phyloP scores from a whole-genome alignment of 371 early-diverging fungal species.

The Apophysomyces variabilis region DNA sequence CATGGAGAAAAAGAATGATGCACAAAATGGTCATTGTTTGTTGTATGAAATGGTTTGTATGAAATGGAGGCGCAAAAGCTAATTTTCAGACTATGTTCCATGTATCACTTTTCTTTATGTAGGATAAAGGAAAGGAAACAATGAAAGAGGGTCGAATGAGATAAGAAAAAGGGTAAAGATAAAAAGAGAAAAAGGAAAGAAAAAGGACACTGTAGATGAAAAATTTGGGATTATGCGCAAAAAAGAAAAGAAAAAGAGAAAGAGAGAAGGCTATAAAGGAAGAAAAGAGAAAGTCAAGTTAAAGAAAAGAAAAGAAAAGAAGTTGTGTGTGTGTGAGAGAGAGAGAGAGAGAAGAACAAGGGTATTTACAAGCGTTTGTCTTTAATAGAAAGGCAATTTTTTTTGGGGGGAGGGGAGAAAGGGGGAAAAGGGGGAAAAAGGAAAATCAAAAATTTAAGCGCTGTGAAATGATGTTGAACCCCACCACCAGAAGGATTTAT shows the following conservation, averaged over 20 bases:
- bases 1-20: no score
- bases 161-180: not conserved
- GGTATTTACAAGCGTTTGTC: slow-evolving; percentile 8
- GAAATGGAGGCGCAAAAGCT: not conserved
- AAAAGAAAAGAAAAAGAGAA: slow-evolving; percentile 11
- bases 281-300: not conserved
- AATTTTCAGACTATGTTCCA: not conserved
- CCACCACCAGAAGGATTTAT: slow-evolving; percentile 51
- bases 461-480: slow-evolving; percentile 24
- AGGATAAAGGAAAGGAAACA: not conserved
- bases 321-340: not conserved
- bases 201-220: not conserved
- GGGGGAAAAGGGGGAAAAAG: not conserved
- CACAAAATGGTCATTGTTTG: no score
- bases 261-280: not conserved
- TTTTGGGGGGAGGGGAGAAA: slow-evolving; percentile 1
- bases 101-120: not conserved
- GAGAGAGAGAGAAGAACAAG: not conserved
- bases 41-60: not conserved
- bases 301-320: slow-evolving; percentile 2
- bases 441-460: slow-evolving; percentile 10
- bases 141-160: not conserved
- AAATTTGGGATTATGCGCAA: slow-evolving; percentile 11
- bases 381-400: slow-evolving; percentile 11
- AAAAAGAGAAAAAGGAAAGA: not conserved